Percentiles rank a stretch among this genome's conserved stretches.
These are phyloP conservation scores for Annulohypoxylon maeteangense DNA, from an alignment of 495 filamentous ascomycete genomes.

Conservation along the genomic window DNA sequence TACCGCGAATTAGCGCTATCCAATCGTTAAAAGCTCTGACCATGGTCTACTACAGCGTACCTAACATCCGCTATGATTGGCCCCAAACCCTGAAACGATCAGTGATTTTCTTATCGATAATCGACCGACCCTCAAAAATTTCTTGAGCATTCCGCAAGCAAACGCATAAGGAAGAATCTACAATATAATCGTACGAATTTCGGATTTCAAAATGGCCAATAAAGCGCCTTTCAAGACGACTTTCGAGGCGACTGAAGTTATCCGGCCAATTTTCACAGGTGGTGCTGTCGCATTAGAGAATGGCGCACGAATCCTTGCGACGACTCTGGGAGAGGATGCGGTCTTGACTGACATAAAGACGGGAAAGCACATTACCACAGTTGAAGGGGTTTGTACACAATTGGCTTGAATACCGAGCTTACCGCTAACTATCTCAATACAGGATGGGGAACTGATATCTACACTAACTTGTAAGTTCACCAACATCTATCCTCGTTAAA, in stretches of 20 bases:
- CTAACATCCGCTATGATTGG: slow-evolving; percentile 6
- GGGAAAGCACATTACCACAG: slow-evolving; percentile 81
- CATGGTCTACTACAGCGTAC: background rate
- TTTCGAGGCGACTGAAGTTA: slow-evolving; percentile 80
- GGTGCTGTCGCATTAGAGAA: slow-evolving; percentile 85
- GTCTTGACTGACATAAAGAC: slow-evolving; percentile 86
- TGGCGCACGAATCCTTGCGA: slow-evolving; percentile 83
- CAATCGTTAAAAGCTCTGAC: slow-evolving; percentile 13
- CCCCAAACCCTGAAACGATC: background rate
- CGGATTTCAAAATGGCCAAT: slow-evolving; percentile 56
- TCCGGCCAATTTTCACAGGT: slow-evolving; percentile 94
- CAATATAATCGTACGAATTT: slow-evolving; percentile 5
- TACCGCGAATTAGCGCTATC: background rate
- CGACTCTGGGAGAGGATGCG: slow-evolving; percentile 88
- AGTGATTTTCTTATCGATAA: slow-evolving; percentile 46
- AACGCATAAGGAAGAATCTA: background rate
- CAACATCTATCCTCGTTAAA: background rate
- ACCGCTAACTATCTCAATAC: slow-evolving; percentile 14
- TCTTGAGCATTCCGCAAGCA: slow-evolving; percentile 31
- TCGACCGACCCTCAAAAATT: slow-evolving; percentile 41
- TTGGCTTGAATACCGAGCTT: background rate
- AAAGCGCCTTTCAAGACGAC: slow-evolving; percentile 74
- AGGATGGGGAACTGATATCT: slow-evolving; percentile 95
- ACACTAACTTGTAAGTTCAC: slow-evolving; percentile 76
- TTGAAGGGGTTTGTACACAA: slow-evolving; percentile 80